Evolutionary conservation across 2,329 filamentous ascomycete species (phyloP).

Genomic region (Aspergillus intermedius): DNA sequence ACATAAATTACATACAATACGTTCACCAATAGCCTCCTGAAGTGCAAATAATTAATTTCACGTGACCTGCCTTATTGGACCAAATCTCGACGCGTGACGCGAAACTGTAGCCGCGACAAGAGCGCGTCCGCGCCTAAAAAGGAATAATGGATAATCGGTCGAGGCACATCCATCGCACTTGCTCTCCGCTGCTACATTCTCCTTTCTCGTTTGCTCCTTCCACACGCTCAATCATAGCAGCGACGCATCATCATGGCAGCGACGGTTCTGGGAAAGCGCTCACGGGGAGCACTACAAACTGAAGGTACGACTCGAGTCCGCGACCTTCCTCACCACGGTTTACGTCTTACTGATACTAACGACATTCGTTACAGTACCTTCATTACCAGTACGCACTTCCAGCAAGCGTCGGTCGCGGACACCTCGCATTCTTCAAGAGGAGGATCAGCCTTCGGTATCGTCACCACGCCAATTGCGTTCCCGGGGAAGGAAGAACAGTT

Average conservation of each 20-base stretch:
- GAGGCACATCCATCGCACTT: conserved; percentile 1
- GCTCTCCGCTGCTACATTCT: conserved; percentile 2
- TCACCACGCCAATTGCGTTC: conserved; percentile 30
- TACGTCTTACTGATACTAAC: conserved; percentile 8
- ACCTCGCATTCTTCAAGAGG: conserved; percentile 34
- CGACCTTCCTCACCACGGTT: not conserved
- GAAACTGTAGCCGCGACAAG: not conserved
- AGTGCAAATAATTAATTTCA: not conserved
- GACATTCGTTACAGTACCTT: conserved; percentile 10
- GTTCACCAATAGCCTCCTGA: not conserved
- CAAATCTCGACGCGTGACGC: not conserved
- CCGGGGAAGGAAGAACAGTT: conserved; percentile 24
- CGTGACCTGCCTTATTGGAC: not conserved
- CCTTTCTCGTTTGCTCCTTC: conserved; percentile 13
- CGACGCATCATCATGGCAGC: conserved; percentile 30
- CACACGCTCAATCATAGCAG: conserved; percentile 2
- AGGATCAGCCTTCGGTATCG: conserved; percentile 15
- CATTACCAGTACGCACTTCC: conserved; percentile 30
- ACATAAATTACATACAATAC: not conserved
- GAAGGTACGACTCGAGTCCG: conserved; percentile 31
- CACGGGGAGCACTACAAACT: conserved; percentile 29
- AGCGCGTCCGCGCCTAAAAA: not conserved
- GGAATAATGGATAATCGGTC: not conserved
- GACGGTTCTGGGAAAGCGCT: conserved; percentile 40
- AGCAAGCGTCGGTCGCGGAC: conserved; percentile 45